A percentile compares a stretch with the other conserved stretches of the same genome.
Conservation (phyloP, 192 early-diverging fungal species). For the Gaertneriomyces semiglobifer region DNA sequence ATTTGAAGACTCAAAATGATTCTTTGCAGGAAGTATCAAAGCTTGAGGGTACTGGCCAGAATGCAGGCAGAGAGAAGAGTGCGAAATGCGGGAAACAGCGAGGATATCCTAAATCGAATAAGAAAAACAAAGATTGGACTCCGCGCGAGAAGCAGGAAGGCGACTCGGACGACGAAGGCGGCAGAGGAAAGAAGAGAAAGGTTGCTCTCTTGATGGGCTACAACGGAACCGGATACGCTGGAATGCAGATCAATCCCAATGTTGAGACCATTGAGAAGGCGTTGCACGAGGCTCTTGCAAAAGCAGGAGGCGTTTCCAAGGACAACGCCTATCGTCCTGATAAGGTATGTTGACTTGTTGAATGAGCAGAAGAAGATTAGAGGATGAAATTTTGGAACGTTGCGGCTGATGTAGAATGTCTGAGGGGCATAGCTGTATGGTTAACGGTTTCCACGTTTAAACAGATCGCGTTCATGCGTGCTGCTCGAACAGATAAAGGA, state of each 20-base stretch:
- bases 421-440: no score
- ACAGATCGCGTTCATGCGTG: constrained; percentile 78
- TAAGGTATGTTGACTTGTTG: constrained; percentile 4
- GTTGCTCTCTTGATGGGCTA: constrained; percentile 89
- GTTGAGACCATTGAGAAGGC: constrained; percentile 77
- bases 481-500: constrained; percentile 97
- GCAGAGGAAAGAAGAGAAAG: constrained; percentile 71
- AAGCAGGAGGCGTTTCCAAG: constrained; percentile 75
- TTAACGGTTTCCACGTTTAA: background rate
- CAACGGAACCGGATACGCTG: constrained; percentile 92
- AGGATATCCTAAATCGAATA: no score
- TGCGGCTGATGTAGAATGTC: no score
- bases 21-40: no score
- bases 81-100: no score
- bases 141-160: constrained; percentile 7
- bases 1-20: no score
- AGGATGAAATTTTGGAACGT: no score
- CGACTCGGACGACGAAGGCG: constrained; percentile 4
- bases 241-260: constrained; percentile 90
- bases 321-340: constrained; percentile 79
- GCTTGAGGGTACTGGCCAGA: no score
- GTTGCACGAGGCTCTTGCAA: constrained; percentile 80
- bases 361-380: background rate
- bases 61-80: no score
- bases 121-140: constrained; percentile 3